Percentiles rank a stretch among this genome's conserved stretches.
Conservation (phyloP, 345 rosid species). For the Eutrema yunnanense region DNA sequence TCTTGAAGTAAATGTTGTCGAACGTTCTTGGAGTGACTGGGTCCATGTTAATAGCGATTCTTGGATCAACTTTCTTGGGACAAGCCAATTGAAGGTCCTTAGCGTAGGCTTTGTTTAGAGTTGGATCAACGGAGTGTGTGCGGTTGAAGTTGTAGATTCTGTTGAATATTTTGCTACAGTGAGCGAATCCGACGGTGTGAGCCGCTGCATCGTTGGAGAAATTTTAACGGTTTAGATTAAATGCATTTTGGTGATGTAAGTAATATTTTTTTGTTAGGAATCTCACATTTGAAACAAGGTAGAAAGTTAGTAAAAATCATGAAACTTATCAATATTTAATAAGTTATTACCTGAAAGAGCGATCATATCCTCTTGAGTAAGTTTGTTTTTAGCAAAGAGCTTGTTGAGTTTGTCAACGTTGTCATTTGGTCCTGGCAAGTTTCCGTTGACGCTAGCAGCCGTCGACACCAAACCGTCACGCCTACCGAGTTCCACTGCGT, state of each 20-base stretch:
- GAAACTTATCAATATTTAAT: neutral
- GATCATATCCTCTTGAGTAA: conserved; percentile 66
- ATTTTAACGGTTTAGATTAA: neutral
- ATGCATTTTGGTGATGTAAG: neutral
- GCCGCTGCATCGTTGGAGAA: conserved; percentile 42
- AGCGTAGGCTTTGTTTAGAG: conserved; percentile 52
- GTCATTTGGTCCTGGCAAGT: conserved; percentile 58
- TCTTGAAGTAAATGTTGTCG: conserved; percentile 66
- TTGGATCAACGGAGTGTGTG: conserved; percentile 48
- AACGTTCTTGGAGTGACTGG: conserved; percentile 53
- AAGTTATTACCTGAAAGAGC: conserved; percentile 66
- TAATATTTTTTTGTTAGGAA: neutral
- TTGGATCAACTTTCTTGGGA: conserved; percentile 59
- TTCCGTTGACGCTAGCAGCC: conserved; percentile 50
- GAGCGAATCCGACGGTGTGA: conserved; percentile 83
- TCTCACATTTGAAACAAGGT: neutral
- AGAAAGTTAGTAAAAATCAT: neutral
- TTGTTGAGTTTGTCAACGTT: conserved; percentile 49
- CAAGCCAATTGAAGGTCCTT: conserved; percentile 54
- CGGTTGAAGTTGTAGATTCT: conserved; percentile 58
- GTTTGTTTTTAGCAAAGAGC: conserved; percentile 49
- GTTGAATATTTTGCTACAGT: conserved; percentile 48
- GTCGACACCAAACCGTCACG: conserved; percentile 66
- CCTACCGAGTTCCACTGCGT: conserved; percentile 69
- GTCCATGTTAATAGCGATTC: conserved; percentile 78